Evolutionary conservation across 164 flowering plant species (phyloP).

Genomic region (Pachysandra terminalis): DNA sequence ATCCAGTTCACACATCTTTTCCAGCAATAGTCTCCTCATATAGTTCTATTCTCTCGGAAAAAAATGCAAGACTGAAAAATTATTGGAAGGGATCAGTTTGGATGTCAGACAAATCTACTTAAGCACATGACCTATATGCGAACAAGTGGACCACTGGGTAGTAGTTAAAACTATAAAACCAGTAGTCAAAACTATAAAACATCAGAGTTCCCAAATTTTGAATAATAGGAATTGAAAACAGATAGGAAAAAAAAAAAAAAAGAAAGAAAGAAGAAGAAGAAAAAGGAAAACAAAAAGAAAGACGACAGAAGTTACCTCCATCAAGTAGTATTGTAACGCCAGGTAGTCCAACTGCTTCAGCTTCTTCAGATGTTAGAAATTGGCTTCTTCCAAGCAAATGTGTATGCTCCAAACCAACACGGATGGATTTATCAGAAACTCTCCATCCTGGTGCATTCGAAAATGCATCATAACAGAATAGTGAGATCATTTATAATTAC

Average conservation of each 20-base stretch:
- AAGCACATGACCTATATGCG: not conserved
- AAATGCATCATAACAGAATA: not conserved
- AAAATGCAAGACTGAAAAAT: too few species aligned
- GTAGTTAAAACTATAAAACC: not conserved
- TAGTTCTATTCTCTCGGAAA: too few species aligned
- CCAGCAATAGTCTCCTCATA: not conserved
- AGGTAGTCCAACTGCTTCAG: conserved; percentile 52
- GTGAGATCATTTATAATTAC: not conserved
- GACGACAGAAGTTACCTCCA: conserved; percentile 59
- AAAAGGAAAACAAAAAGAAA: not conserved
- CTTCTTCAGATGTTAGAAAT: conserved; percentile 54
- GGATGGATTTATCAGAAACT: conserved; percentile 61
- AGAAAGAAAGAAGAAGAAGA: not conserved
- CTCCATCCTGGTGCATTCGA: conserved; percentile 46
- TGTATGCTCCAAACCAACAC: conserved; percentile 67
- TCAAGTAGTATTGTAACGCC: conserved; percentile 67
- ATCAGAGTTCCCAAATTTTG: not conserved
- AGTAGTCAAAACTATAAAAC: not conserved
- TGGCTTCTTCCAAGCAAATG: conserved; percentile 81
- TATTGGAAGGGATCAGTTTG: not conserved
- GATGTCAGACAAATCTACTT: not conserved
- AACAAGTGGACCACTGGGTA: not conserved
- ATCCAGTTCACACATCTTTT: too few species aligned
- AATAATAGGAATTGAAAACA: not conserved
- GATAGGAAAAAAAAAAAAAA: not conserved